Evolutionary conservation across 2,329 filamentous ascomycete genomes (phyloP), one percentile per base, ranked within the genome.

Genomic region (Trichoderma sp.): DNA sequence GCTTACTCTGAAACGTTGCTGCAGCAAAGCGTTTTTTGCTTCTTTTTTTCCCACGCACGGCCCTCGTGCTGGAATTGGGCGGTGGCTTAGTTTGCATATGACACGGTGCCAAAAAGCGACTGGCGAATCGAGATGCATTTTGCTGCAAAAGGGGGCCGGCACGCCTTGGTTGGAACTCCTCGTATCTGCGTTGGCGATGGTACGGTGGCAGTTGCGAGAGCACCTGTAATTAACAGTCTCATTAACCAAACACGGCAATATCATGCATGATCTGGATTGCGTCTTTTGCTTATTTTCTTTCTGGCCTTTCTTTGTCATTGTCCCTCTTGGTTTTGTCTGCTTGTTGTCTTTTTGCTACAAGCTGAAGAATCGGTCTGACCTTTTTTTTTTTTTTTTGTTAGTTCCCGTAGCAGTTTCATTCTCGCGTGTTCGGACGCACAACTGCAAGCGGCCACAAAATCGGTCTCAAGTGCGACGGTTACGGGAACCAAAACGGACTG

Each of bases 61-160:
- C 67, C 57, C 30, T 36, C 14, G 56, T 70, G 51, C 57, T 70
- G 36, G 51, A 68, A 32, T 43, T 61, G n/a, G 18, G 24, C 36
- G 57, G 57, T 53, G 57, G 60, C 60, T 64, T 64, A 57, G 43
- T 57, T 63, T 58, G 58, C 26, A 58, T 60, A 71, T 71, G 68
- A 64, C 68, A 71, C 47, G 58, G 58, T 71, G 64, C 64, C 32
- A 30, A 32, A 47, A 21, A 11, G 18, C 43, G 36, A 53, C 67
- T 24, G 57, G 67, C 67, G 67, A 61, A 70, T 70, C 57, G 57
- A 70, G 67, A 62, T 62, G 39, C 67, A 53, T 32, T 61, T 61
- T 47, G 39, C 39, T 36, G 39, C 12, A 51, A 61, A 53, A 70
- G 60, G 56, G 67, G 67, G 57, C 67, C 67, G 57, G 67, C 67